Percentiles rank a stretch among this genome's conserved stretches.
Conservation (phyloP, 441 rosid species). For the Erodium moschatum region DNA sequence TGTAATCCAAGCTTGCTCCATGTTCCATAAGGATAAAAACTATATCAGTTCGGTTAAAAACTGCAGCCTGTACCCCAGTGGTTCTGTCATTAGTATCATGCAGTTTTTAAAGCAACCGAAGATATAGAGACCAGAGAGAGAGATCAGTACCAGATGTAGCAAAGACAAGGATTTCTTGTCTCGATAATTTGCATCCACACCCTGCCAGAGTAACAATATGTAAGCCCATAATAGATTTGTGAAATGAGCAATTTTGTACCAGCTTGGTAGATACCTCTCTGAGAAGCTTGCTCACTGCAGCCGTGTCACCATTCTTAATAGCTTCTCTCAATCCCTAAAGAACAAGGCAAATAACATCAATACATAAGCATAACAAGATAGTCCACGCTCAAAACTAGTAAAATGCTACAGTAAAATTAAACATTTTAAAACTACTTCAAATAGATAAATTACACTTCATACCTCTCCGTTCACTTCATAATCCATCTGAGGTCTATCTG, state of each 20-base stretch:
- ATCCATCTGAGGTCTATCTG: constrained; percentile 49
- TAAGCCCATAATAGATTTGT: constrained; percentile 13
- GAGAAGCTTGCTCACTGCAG: constrained; percentile 71
- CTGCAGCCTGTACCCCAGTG: constrained; percentile 49
- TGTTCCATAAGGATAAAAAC: constrained; percentile 67
- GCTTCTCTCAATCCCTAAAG: constrained; percentile 87
- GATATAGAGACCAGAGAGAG: neutral
- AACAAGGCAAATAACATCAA: constrained; percentile 7
- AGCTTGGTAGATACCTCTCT: constrained; percentile 44
- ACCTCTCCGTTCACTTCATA: constrained; percentile 90
- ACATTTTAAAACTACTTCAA: constrained; percentile 1
- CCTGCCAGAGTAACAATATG: constrained; percentile 31
- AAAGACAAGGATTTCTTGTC: constrained; percentile 87
- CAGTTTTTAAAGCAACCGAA: neutral
- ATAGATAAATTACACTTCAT: constrained; percentile 18
- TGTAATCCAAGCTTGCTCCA: constrained; percentile 70
- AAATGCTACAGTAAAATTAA: constrained; percentile 10
- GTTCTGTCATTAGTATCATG: constrained; percentile 21
- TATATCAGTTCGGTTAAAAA: constrained; percentile 73
- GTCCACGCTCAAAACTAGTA: neutral
- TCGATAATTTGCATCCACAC: constrained; percentile 78
- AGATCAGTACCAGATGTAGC: constrained; percentile 57
- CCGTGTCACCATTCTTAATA: constrained; percentile 72
- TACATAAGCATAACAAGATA: constrained; percentile 9
- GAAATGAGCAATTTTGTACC: constrained; percentile 6